These are phyloP conservation scores for Macrophomina pseudophaseolina DNA, from an alignment of 2,329 filamentous ascomycete species.

Conservation along the genomic window DNA sequence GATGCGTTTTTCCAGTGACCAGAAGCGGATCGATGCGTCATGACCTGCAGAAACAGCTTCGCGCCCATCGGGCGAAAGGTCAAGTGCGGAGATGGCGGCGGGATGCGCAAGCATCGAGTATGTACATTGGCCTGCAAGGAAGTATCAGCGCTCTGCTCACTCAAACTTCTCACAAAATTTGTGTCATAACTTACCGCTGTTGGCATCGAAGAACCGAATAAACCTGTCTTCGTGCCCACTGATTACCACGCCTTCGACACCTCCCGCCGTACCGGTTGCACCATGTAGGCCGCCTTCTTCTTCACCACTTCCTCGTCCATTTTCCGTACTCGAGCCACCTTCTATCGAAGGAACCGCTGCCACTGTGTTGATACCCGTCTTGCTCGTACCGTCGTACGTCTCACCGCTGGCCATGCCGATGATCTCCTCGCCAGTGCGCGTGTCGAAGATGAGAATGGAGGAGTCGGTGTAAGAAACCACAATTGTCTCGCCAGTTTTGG, in stretches of 20 bases:
- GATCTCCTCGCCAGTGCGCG: conserved; percentile 86
- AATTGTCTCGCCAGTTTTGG: conserved; percentile 81
- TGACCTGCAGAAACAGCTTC: conserved; percentile 96
- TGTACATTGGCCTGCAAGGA: conserved; percentile 84
- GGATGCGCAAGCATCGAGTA: conserved; percentile 99
- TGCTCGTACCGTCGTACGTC: conserved; percentile 86
- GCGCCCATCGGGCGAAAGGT: conserved; percentile 87
- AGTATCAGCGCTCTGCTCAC: background rate
- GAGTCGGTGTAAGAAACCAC: conserved; percentile 93
- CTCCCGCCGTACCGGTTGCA: conserved; percentile 76
- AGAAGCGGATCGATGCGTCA: conserved; percentile 94
- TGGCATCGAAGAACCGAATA: conserved; percentile 97
- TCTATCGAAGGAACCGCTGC: conserved; percentile 88
- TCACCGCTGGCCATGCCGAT: conserved; percentile 92
- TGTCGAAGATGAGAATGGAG: conserved; percentile 89
- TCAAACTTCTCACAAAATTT: too few species aligned
- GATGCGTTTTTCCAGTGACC: conserved; percentile 92
- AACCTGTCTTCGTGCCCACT: conserved; percentile 96
- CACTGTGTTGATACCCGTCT: conserved; percentile 85
- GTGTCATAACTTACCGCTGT: conserved; percentile 76
- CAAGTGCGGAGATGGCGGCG: conserved; percentile 87
- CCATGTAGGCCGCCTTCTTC: conserved; percentile 78
- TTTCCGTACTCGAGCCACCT: conserved; percentile 59
- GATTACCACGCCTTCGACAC: conserved; percentile 89
- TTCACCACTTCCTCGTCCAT: conserved; percentile 67